phyloP scores from a whole-genome alignment of 225 moss, liverwort and hornwort species.

The Pleurozium schreberi region DNA sequence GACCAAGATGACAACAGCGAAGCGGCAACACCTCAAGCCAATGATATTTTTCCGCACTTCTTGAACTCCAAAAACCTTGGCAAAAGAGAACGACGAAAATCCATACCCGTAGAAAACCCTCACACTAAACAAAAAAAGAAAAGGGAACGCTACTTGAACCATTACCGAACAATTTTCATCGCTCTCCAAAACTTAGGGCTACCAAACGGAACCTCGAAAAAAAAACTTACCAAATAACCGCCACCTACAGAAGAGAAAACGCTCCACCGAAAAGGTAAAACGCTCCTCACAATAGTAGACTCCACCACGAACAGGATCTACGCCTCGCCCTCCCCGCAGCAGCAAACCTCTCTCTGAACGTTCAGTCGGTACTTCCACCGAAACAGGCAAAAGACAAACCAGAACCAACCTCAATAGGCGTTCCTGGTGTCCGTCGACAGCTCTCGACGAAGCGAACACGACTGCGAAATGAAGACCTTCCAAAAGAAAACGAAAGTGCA shows the following conservation, averaged over 20 bases:
- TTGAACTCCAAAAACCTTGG: slow-evolving; percentile 2
- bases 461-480: not conserved
- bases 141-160: not conserved
- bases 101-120: not conserved
- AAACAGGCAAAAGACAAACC: not conserved
- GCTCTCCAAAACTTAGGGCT: not conserved
- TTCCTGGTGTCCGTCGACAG: not conserved
- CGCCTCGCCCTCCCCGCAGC: not conserved
- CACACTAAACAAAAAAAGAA: not conserved
- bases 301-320: not conserved
- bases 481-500: not conserved
- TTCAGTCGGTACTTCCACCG: not conserved
- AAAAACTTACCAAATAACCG: slow-evolving; percentile 7
- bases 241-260: not conserved
- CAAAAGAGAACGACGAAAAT: not conserved
- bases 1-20: not conserved
- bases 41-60: not conserved
- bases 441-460: not conserved
- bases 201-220: not conserved
- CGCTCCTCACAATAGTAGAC: not conserved
- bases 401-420: not conserved
- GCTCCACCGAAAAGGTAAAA: not conserved
- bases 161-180: not conserved
- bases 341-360: not conserved
- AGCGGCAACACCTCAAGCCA: not conserved